A percentile compares a stretch with the other conserved stretches of the same genome.
phyloP scores from a whole-genome alignment of 176 grass and related monocot genomes.

The Eragrostis curvula region DNA sequence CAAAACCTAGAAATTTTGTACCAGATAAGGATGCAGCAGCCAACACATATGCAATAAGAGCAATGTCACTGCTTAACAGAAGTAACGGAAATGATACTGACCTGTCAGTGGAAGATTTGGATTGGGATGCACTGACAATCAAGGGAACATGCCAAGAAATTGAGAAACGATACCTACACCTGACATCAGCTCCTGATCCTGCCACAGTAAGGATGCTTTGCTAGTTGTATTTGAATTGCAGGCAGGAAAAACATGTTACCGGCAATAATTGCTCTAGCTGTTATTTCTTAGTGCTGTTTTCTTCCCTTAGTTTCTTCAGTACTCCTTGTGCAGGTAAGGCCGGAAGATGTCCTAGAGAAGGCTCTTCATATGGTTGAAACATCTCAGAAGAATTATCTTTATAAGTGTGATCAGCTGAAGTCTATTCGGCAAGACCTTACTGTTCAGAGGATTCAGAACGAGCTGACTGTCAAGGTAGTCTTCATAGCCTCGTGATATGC shows the following conservation, averaged over 20 bases:
- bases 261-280: conserved; percentile 13
- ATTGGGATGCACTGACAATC: conserved; percentile 93
- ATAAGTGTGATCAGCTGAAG: conserved; percentile 97
- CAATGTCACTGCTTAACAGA: conserved; percentile 55
- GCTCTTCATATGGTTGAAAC: conserved; percentile 87
- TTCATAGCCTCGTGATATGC: conserved; percentile 27
- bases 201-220: conserved; percentile 57
- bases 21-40: conserved; percentile 41
- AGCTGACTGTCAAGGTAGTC: conserved; percentile 82
- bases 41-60: conserved; percentile 55
- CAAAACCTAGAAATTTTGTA: conserved; percentile 42
- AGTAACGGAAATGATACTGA: conserved; percentile 49
- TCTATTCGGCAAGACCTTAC: conserved; percentile 98
- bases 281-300: background rate
- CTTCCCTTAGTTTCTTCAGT: conserved; percentile 36
- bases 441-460: conserved; percentile 90
- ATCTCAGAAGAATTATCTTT: conserved; percentile 88
- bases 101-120: conserved; percentile 81
- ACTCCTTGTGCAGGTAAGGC: conserved; percentile 72
- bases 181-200: conserved; percentile 94
- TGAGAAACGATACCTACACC: conserved; percentile 86
- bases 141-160: conserved; percentile 92
- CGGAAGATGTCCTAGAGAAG: conserved; percentile 93
- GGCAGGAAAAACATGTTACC: conserved; percentile 19
- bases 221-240: conserved; percentile 40